Base-by-base conservation (phyloP, 164 flowering plant genomes). In the Tetracentron sinense region DNA sequence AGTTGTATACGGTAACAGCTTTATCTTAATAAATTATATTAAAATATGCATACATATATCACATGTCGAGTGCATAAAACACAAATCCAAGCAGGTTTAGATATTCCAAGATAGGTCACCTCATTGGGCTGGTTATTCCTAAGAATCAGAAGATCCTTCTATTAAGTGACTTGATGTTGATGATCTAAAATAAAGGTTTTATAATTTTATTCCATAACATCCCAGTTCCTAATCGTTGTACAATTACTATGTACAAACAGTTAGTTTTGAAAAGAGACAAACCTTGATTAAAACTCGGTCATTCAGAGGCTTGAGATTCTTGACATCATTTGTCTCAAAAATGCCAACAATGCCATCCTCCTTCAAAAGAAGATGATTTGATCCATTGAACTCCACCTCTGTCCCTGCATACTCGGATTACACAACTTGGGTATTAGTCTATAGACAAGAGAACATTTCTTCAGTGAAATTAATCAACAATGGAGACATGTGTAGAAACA, bases 381-480 rank as follows among this genome's bases (percentile, higher is more conserved):
- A 15, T 47, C 88, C 97, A 66, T 85, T 77, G 74, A 90, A 84
- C 63, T 88, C 96, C 31, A 93, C 64, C 60, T 93, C 97, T 19
- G 98, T 93, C 28, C 98, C 98, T 2, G 98, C 97, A 71, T 88
- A 93, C 77, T 93, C 90, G 42, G 97, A 93, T 71, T 90, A 93
- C 6, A 93, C 86, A 25, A 93, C 82, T 73, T 88, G 83, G 62
- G 80, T 48, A 46, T 97, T 95, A 68, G 82, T 68, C 97, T 91
- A 63, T 25, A 70, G 19, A 67, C 33, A 53, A 56, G n/a, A 54
- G 16, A 21, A 20, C n/a, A 12, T 47, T 30, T 15, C 10, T 7
- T 54, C 23, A 33, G 44, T 31, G 29, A 17, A 31, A 22, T 27
- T 20, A 15, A 14, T 20, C 38, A 56, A 54, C n/a, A 42, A 47